Base-by-base conservation (phyloP, 108 stramenopile species). In the Chaetoceros tenuissimus region DNA sequence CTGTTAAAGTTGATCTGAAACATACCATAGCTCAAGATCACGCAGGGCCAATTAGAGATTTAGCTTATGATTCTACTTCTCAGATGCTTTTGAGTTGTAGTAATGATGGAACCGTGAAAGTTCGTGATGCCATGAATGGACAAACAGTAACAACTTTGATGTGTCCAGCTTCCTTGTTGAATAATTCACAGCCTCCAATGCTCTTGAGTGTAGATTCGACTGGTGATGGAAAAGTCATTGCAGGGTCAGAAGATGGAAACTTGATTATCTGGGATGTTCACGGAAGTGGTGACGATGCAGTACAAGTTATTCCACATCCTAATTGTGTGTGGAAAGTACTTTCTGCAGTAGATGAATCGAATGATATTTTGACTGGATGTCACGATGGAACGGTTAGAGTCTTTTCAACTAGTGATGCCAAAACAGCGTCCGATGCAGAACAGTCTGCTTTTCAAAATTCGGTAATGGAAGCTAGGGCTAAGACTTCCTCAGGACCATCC, bases 31-130 rank as follows among this genome's bases (percentile, higher is more conserved):
- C 76, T 46, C 69, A 89, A 53, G 91, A 92, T 69, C 91, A 92
- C 59, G 65, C 78, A 1, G 85, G 91, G 27, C 87, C 91, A 29
- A 89, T 92, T 48, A 78, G 91, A 8, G 82, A 79, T 57, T 75
- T 95, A 10, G 55, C 40, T 23, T 81, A 87, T 40, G 77, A 77
- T 40, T 18, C 53, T 2, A 59, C 60, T 31, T 76, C 75, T 0
- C 65, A 74, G 52, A 46, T 51, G 10, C 58, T 97, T 8, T 86
- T 87, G 22, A 84, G 96, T 0, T 96, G 92, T 31, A 85, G 81
- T 34, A 91, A 93, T 27, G 98, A 97, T 67, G 95, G 94, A 18
- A 94, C 94, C 3, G 89, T 97, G 18, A 74, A 89, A 61, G 50
- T 97, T 3, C 90, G 98, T 65, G 71, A 72, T 24, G 67, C 70